Conservation (phyloP, 768 basidiomycete species). For the Gelatoporia subvermispora region DNA sequence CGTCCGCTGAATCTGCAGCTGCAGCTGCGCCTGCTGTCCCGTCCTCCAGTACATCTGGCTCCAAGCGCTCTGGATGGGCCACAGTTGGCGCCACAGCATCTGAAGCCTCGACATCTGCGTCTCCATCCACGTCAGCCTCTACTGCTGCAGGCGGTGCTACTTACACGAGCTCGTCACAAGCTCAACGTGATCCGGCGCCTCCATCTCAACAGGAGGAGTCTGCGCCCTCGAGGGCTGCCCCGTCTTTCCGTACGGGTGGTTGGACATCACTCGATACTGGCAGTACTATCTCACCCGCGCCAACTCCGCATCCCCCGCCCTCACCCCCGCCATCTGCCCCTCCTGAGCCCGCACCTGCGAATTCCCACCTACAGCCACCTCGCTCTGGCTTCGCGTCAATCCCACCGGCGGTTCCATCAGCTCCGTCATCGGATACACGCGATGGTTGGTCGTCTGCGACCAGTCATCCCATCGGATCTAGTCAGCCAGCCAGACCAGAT, state of each 20-base stretch:
- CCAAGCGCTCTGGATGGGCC: constrained; percentile 48
- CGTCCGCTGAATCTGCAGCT: constrained; percentile 11
- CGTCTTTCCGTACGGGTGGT: constrained; percentile 56
- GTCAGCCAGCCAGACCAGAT: not conserved
- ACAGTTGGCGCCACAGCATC: constrained; percentile 29
- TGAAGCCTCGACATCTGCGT: not conserved
- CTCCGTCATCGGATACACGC: not conserved
- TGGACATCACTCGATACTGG: constrained; percentile 63
- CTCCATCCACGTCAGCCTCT: constrained; percentile 9
- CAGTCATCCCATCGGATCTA: not conserved
- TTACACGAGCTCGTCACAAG: not conserved
- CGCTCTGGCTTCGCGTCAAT: not conserved
- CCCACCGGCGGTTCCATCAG: not conserved
- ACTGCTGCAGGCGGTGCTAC: not conserved
- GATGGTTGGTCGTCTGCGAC: not conserved
- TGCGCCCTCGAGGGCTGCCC: constrained; percentile 22
- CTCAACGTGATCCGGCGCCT: constrained; percentile 1
- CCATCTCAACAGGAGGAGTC: not conserved
- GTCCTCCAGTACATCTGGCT: constrained; percentile 20
- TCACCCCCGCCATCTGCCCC: constrained; percentile 5
- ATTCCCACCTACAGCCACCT: not conserved
- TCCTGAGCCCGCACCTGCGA: not conserved
- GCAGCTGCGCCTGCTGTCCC: constrained; percentile 9
- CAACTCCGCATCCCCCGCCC: constrained; percentile 17
- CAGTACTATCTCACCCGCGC: constrained; percentile 12